A percentile compares a stretch with the other conserved stretches of the same genome.
Conservation (phyloP, 306 rosid species). For the Comarum palustre region DNA sequence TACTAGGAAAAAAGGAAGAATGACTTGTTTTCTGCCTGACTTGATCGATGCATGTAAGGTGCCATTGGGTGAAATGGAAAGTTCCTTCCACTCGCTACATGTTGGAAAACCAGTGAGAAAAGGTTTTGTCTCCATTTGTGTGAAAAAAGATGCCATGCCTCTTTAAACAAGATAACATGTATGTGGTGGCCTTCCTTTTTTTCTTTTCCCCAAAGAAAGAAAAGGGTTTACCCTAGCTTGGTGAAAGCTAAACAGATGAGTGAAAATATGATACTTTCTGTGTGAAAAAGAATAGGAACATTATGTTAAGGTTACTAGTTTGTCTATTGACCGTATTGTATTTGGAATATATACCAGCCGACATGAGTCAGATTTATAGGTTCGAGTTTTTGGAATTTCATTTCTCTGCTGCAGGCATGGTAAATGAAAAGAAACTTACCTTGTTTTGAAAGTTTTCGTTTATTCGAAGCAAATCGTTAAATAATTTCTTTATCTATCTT, state of each 20-base stretch:
- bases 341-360: neutral
- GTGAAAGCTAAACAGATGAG: neutral
- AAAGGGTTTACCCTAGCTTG: conserved; percentile 2
- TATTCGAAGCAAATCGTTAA: too few species aligned
- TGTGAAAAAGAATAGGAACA: neutral
- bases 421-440: too few species aligned
- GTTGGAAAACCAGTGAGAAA: neutral
- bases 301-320: neutral
- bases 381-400: too few species aligned
- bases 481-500: too few species aligned
- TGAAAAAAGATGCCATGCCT: conserved; percentile 8
- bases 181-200: neutral
- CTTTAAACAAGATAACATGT: neutral
- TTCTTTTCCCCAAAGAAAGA: neutral
- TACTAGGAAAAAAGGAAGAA: neutral
- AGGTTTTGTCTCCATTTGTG: conserved; percentile 13
- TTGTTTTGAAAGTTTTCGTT: too few species aligned
- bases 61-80: neutral
- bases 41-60: neutral
- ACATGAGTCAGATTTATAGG: neutral
- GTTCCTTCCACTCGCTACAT: conserved; percentile 5
- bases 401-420: neutral
- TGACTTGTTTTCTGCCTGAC: neutral
- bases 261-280: neutral
- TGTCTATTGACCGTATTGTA: neutral